Evolutionary conservation across 2,329 filamentous ascomycete genomes (phyloP), one percentile per base, ranked within the genome.

Genomic region (Colletotrichum sp.): DNA sequence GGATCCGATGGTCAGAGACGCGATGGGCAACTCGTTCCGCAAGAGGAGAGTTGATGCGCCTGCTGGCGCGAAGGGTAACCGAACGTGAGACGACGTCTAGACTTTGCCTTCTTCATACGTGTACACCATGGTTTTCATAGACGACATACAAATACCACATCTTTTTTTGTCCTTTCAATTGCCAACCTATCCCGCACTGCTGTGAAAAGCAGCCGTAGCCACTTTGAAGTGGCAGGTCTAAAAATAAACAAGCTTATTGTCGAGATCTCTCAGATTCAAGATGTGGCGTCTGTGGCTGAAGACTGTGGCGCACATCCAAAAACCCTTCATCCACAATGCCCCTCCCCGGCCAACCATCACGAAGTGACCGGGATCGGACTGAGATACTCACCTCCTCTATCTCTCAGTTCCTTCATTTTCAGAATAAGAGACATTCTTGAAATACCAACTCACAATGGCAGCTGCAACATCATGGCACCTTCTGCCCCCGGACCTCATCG

Each of bases 1-100:
- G 64, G 94, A 96, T 84, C 93, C 93, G 1, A 95, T 96, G 85
- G 96, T 98, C 10, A 90, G 93, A 79, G 93, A 95, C 83, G 96
- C 96, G 1, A 88, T 98, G 79, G 92, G 92, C 28, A 90, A 89
- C 74, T 92, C 93, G 32, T 85, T 96, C 73, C 89, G 91, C 82
- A 92, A 89, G 81, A 86, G 92, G 79, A 89, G 93, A 78, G 83
- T 88, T 16, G 91, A 93, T 80, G 93, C 89, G 16, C 93, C 93
- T 2, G 88, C 88, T 18, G 92, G 93, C 4, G 92, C 93, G 6
- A 88, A 83, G 77, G 90, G 90, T 8, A 90, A 84, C 30, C 86
- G 84, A 79, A 71, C n/a, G 60, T 22, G 4, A 18, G 1, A 34
- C 10, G 5, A 4, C 12, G n/a, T 30, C 8, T n/a, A 25, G 27